A percentile compares a stretch with the other conserved stretches of the same genome.
These are phyloP conservation scores for Saccharomycopsis sp. DNA, from an alignment of 805 yeast species.

Conservation along the genomic window DNA sequence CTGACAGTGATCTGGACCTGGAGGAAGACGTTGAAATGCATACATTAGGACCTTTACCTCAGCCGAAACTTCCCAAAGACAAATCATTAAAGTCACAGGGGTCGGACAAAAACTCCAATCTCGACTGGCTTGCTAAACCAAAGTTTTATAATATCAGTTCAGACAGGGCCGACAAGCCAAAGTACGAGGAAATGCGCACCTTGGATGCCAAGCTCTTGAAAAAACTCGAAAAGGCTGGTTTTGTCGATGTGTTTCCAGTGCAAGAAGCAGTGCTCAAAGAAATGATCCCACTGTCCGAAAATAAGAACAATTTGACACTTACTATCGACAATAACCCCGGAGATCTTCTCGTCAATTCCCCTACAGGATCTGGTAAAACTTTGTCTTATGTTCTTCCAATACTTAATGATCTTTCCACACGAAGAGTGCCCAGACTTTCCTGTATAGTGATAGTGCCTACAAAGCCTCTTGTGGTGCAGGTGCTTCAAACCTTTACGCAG, in stretches of 20 bases:
- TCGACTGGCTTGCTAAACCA: constrained; percentile 68
- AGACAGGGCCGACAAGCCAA: constrained; percentile 41
- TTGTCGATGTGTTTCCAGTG: constrained; percentile 63
- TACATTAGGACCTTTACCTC: constrained; percentile 73
- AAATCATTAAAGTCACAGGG: constrained; percentile 25
- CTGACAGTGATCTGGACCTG: background rate
- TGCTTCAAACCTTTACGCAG: constrained; percentile 51
- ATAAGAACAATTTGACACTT: constrained; percentile 20
- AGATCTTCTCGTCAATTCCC: constrained; percentile 83
- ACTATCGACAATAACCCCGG: constrained; percentile 41
- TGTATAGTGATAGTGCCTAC: constrained; percentile 87
- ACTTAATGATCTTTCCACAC: constrained; percentile 53
- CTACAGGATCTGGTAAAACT: constrained; percentile 96
- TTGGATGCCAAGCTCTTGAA: constrained; percentile 21
- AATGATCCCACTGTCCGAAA: constrained; percentile 36
- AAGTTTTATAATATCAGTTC: constrained; percentile 35
- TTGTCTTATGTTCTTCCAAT: constrained; percentile 83
- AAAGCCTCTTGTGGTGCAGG: constrained; percentile 79
- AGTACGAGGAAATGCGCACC: constrained; percentile 30
- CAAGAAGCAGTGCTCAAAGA: constrained; percentile 63
- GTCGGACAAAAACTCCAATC: constrained; percentile 23
- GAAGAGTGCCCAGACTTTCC: constrained; percentile 66
- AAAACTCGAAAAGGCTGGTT: constrained; percentile 43
- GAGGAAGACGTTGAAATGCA: constrained; percentile 29
- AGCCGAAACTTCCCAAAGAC: constrained; percentile 63